Percentiles rank a stretch among this genome's conserved stretches.
These are phyloP conservation scores for Hypoxylon sp. DNA, from an alignment of 2,329 filamentous ascomycete genomes.

Conservation along the genomic window DNA sequence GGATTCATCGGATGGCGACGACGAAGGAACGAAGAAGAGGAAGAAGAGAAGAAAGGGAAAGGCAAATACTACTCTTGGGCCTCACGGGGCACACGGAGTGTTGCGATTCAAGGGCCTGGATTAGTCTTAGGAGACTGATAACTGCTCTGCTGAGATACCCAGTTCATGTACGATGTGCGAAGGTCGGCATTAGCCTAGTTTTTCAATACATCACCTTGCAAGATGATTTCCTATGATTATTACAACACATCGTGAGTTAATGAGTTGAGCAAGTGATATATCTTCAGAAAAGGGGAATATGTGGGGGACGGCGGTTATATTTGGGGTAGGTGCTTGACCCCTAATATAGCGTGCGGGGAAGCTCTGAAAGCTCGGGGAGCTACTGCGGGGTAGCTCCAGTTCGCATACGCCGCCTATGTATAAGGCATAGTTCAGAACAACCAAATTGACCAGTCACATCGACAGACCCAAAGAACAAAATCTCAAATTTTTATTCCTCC, in stretches of 20 bases:
- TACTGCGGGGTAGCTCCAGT: conserved; percentile 21
- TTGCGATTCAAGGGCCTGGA: conserved; percentile 63
- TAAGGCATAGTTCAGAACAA: too few relatives aligned
- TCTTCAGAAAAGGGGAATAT: neutral
- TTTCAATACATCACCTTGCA: neutral
- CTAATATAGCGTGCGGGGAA: conserved; percentile 14
- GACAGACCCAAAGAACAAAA: neutral
- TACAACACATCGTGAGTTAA: neutral
- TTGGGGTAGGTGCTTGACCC: too few relatives aligned
- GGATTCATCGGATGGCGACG: conserved; percentile 62
- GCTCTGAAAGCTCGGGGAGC: neutral
- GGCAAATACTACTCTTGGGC: conserved; percentile 57
- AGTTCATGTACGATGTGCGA: conserved; percentile 19
- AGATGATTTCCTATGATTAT: neutral
- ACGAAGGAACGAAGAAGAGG: conserved; percentile 55
- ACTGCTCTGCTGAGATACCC: conserved; percentile 43
- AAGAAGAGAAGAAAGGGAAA: conserved; percentile 60
- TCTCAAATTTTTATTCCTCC: neutral
- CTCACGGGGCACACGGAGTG: conserved; percentile 64
- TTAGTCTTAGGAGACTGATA: conserved; percentile 39
- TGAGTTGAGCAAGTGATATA: neutral
- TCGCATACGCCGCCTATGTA: neutral
- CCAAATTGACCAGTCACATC: too few relatives aligned
- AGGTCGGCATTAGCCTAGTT: neutral
- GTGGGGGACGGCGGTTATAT: neutral